These are phyloP conservation scores for Calonectria honghensis DNA, from an alignment of 2,329 filamentous ascomycete genomes.

Conservation along the genomic window DNA sequence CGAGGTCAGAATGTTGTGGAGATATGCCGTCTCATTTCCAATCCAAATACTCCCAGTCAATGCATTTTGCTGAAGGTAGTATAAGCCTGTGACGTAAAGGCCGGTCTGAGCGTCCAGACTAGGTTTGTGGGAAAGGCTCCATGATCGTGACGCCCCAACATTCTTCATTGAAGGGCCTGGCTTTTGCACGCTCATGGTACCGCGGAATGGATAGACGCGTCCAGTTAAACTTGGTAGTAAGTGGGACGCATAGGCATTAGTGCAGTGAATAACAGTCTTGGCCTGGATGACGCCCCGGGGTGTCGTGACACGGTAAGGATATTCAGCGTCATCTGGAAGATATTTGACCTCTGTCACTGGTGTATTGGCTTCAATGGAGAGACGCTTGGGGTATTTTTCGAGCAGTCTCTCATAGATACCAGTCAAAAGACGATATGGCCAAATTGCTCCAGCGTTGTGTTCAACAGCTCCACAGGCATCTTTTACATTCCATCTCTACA, in stretches of 20 bases:
- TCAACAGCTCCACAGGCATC: conserved; percentile 59
- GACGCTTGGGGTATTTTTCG: conserved; percentile 48
- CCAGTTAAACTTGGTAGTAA: conserved; percentile 68
- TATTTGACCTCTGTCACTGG: conserved; percentile 51
- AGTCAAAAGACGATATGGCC: conserved; percentile 69
- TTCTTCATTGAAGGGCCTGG: conserved; percentile 58
- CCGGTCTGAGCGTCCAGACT: conserved; percentile 69
- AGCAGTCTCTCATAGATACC: conserved; percentile 63
- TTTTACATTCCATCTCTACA: conserved; percentile 52
- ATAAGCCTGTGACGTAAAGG: conserved; percentile 53
- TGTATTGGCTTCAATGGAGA: conserved; percentile 63
- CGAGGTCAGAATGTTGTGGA: conserved; percentile 63
- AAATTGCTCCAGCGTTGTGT: conserved; percentile 67
- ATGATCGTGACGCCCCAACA: conserved; percentile 61
- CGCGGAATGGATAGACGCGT: conserved; percentile 65
- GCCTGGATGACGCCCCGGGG: conserved; percentile 65
- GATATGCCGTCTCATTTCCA: conserved; percentile 67
- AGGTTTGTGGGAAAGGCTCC: conserved; percentile 66
- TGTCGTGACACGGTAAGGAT: conserved; percentile 66
- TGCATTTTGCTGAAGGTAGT: conserved; percentile 54
- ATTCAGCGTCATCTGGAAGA: conserved; percentile 50
- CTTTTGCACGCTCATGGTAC: conserved; percentile 69
- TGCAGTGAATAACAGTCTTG: conserved; percentile 72
- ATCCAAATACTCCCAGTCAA: conserved; percentile 67
- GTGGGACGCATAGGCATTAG: conserved; percentile 71